These are phyloP conservation scores for Echria macrotheca DNA, from an alignment of 495 filamentous ascomycete genomes.

Conservation along the genomic window DNA sequence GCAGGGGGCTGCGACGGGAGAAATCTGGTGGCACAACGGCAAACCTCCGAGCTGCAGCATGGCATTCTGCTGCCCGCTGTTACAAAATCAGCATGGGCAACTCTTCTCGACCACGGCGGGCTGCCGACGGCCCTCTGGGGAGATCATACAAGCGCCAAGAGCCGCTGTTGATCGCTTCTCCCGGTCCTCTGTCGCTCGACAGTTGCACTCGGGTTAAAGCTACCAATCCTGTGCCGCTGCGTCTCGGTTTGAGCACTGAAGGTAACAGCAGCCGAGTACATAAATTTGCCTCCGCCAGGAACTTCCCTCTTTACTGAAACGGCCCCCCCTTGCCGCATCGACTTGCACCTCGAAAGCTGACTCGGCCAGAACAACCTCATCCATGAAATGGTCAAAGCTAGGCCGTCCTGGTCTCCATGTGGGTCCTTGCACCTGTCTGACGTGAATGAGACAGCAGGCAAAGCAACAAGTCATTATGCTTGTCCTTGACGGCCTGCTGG, in stretches of 20 bases:
- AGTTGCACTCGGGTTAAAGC: no score
- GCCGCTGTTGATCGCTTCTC: no score
- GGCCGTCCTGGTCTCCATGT: neutral
- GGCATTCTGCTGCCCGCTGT: neutral
- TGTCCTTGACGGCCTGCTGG: no score
- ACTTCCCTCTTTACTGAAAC: neutral
- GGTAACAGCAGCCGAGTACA: no score
- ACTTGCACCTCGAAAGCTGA: neutral
- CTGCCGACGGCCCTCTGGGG: no score
- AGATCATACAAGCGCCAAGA: neutral
- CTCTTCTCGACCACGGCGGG: neutral
- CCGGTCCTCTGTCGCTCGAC: no score
- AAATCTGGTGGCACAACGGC: neutral
- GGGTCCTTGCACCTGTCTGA: no score
- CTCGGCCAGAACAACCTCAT: neutral
- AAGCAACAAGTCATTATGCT: no score
- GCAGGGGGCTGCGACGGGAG: constrained; percentile 3
- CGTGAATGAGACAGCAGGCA: no score
- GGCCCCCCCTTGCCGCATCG: neutral
- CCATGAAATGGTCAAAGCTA: neutral
- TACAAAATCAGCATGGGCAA: neutral
- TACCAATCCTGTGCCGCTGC: no score
- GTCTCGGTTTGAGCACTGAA: no score
- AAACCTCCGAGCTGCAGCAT: neutral
- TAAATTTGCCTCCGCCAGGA: neutral